phyloP scores from a whole-genome alignment of 805 yeast genomes.

The Starmerella bombicola region DNA sequence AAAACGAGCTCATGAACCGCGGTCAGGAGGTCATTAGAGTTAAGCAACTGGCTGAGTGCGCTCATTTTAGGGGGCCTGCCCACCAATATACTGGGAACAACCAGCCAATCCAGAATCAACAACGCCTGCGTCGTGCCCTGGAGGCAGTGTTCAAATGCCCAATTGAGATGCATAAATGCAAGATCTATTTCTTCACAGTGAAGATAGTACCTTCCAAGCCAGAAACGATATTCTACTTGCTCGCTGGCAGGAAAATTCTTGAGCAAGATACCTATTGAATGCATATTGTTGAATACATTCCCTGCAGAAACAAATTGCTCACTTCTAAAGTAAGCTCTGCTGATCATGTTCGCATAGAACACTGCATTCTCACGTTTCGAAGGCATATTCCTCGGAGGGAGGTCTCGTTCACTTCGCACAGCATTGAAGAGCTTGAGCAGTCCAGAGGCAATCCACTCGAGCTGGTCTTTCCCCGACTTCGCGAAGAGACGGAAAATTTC shows the following conservation, averaged over 20 bases:
- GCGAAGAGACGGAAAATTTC: slow-evolving; percentile 8
- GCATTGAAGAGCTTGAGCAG: slow-evolving; percentile 49
- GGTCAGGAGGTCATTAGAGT: slow-evolving; percentile 23
- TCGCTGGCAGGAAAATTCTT: slow-evolving; percentile 16
- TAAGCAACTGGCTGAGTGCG: slow-evolving; percentile 22
- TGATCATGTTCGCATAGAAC: slow-evolving; percentile 42
- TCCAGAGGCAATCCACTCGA: slow-evolving; percentile 40
- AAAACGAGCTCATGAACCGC: slow-evolving; percentile 33
- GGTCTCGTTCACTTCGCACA: slow-evolving; percentile 37
- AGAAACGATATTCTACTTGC: slow-evolving; percentile 24
- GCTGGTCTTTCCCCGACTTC: slow-evolving; percentile 6
- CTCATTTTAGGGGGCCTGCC: slow-evolving; percentile 40
- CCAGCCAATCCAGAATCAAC: slow-evolving; percentile 36
- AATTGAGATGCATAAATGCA: slow-evolving; percentile 35
- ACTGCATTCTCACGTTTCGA: slow-evolving; percentile 40
- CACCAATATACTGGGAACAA: slow-evolving; percentile 43
- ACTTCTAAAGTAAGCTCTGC: slow-evolving; percentile 39
- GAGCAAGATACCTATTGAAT: slow-evolving; percentile 28
- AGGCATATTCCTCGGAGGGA: slow-evolving; percentile 21
- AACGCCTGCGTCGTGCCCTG: slow-evolving; percentile 29
- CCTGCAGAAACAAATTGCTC: slow-evolving; percentile 37
- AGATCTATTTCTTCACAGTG: slow-evolving; percentile 10
- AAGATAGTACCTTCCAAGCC: slow-evolving; percentile 30
- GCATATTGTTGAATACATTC: slow-evolving; percentile 75
- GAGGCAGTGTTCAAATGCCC: slow-evolving; percentile 39